Evolutionary conservation across 1,284 basidiomycete species (phyloP).

Genomic region (Pisolithus thermaeus): DNA sequence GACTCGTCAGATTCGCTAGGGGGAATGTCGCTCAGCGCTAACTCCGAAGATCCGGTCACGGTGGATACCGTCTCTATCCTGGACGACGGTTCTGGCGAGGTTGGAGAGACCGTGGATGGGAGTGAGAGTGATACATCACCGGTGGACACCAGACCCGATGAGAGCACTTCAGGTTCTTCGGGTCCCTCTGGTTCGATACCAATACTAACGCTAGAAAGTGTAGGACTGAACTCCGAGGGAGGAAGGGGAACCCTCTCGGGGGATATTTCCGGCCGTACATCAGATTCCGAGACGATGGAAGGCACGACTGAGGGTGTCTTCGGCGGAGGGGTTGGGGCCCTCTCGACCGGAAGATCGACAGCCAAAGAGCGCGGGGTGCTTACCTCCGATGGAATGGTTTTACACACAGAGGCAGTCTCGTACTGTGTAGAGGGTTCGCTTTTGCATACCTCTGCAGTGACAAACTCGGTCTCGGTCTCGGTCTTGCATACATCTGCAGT

Average conservation of each 20-base stretch:
- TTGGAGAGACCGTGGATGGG: conserved; percentile 20
- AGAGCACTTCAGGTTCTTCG: conserved; percentile 9
- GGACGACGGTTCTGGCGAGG: conserved; percentile 20
- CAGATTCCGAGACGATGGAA: conserved; percentile 28
- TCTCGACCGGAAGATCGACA: conserved; percentile 21
- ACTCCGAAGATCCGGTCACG: conserved; percentile 29
- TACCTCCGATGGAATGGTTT: conserved; percentile 33
- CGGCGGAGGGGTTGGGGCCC: conserved; percentile 21
- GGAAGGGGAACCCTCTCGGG: conserved; percentile 38
- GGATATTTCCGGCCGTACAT: conserved; percentile 16
- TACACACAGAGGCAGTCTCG: conserved; percentile 45
- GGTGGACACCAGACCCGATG: conserved; percentile 17
- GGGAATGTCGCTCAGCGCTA: conserved; percentile 18
- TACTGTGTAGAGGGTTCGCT: conserved; percentile 36
- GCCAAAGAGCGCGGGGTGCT: conserved; percentile 34
- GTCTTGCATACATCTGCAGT: conserved; percentile 45
- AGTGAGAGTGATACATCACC: conserved; percentile 20
- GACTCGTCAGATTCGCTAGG: conserved; percentile 23
- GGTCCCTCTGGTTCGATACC: conserved; percentile 21
- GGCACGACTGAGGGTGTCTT: conserved; percentile 26
- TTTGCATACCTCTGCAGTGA: conserved; percentile 45
- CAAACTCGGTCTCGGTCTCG: conserved; percentile 43
- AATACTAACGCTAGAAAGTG: conserved; percentile 16
- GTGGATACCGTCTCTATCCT: conserved; percentile 16
- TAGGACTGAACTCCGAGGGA: conserved; percentile 33